Evolutionary conservation across 495 filamentous ascomycete genomes (phyloP), one percentile per base, ranked within the genome.

Genomic region (Aspergillus avenaceus): DNA sequence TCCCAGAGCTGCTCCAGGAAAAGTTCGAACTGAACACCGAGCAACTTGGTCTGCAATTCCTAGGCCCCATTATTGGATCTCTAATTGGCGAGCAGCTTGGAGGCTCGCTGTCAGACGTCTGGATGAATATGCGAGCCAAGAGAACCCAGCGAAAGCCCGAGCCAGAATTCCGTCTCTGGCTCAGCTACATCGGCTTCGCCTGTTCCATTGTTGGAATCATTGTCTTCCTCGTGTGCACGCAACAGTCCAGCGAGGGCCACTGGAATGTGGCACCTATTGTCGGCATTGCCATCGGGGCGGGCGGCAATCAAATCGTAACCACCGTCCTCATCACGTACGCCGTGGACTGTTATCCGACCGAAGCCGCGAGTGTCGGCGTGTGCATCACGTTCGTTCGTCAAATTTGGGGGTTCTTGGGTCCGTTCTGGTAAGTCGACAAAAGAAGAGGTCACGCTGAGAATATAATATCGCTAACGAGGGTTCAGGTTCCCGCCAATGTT

Each of bases 351-450:
- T 71, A 75, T 57, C 74, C 59, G 0, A 64, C 73, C 24, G 70
- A 77, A 21, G 62, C 75, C 4, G 71, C 63, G 11, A 71, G 67
- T 50, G 61, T 82, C n/a, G 78, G 77, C 32, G 77, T 82, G 0
- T 79, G 80, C 44, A 66, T 81, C 49, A 79, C 66, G 8, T 72
- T 81, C 47, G 66, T 81, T 24, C 60, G 78, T 8, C 71, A 75
- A 45, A 72, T 66, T 19, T 81, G 76, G 77, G 76, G 77, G 0
- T 82, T 82, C 56, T 73, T 82, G 50, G 78, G 78, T 18, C 75
- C 74, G 5, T 81, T 81, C 55, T 81, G 75, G 74, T 78, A 52
- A 48, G 62, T 41, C 9, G n/a, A n/a, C 6, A 6, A 8, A 18
- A 1, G 21, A 3, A 21, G 21, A 16, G 7, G 19, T 21, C 9